Base-by-base conservation (phyloP, 2,329 filamentous ascomycete species). In the Xylaria sp. region DNA sequence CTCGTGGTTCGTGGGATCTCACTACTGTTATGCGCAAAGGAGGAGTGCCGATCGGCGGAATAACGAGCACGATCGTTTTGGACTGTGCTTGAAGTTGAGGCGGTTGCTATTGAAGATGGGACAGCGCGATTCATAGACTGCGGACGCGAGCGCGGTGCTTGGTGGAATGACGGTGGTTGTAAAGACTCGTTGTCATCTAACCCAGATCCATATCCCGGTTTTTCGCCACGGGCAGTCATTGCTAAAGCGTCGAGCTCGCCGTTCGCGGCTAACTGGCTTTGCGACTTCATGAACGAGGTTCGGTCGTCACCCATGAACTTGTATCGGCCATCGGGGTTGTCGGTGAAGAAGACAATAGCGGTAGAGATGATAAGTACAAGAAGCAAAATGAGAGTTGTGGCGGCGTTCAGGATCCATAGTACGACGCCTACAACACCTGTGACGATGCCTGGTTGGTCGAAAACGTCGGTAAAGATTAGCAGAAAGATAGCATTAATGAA, bases 301-400 rank as follows among this genome's bases (percentile, higher is more conserved):
- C 95, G 91, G 81, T 98, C 95, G 77, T 98, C 95, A 64, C 92
- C 92, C 94, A 98, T 98, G 76, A 94, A 94, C 81, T 97, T 94
- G 82, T 98, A 98, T 70, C 94, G 91, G 51, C 92, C 93, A 79
- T 98, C 95, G 25, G 95, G 95, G 82, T 98, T 97, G 87, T 97
- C 97, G 70, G 93, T 93, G 79, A 94, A 89, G 77, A 98, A 90
- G 56, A 93, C 92, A 73, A 95, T 76, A 5, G 79, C 83, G 3
- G 92, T 94, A 9, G 91, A 90, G 74, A 94, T 87, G 62, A 95
- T 86, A 60, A 98, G 89, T 83, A 97, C 90, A 76, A 97, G 85
- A 71, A 98, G 86, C 39, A 97, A 87, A 54, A 97, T 90, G 62
- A 95, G 83, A 0, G 94, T 90, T 78, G 97, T 96, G 62, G 89